These are phyloP conservation scores for Perkinsus marinus DNA, from an alignment of 169 alveolate genomes.

Conservation along the genomic window DNA sequence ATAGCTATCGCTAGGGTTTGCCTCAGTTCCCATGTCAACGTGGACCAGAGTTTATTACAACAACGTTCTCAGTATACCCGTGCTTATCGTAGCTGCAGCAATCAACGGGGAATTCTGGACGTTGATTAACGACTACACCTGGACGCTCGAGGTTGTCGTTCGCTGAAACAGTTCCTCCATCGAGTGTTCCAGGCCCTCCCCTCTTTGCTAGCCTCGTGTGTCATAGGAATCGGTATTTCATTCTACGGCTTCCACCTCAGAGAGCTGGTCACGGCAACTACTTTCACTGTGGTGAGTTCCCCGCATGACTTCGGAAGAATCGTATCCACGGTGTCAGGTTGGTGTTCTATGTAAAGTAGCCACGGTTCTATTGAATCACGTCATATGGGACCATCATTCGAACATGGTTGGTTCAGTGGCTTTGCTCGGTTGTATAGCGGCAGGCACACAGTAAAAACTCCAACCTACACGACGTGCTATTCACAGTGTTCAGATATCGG, in stretches of 20 bases:
- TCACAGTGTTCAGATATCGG: neutral
- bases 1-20: neutral
- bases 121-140: neutral
- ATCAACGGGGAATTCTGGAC: neutral
- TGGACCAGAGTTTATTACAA: neutral
- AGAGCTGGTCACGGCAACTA: neutral
- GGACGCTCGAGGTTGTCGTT: neutral
- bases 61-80: neutral
- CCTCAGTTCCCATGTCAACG: neutral
- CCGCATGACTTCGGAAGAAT: neutral
- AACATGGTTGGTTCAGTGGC: neutral
- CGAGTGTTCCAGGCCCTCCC: neutral
- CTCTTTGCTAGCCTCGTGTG: neutral
- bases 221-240: neutral
- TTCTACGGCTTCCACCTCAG: neutral
- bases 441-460: neutral
- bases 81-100: neutral
- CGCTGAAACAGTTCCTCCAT: neutral
- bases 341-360: neutral
- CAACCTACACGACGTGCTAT: neutral
- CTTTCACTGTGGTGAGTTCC: neutral
- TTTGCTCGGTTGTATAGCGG: neutral
- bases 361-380: neutral
- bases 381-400: neutral
- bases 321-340: neutral